Base-by-base conservation (phyloP, 106 monocot genomes). In the Dendrobium chrysotoxum region DNA sequence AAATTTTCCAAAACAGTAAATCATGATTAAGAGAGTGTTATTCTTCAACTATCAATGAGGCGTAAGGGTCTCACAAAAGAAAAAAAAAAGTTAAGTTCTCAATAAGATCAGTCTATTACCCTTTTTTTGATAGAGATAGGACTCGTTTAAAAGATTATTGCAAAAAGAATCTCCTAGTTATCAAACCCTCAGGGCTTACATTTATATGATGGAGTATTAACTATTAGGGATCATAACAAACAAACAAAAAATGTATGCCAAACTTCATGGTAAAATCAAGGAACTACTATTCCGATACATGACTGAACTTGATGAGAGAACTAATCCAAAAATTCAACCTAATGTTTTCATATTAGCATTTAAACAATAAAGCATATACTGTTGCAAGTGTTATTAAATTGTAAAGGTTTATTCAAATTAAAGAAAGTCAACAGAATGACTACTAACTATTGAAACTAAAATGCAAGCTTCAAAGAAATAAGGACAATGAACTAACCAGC, bases 401-500 rank as follows among this genome's bases (percentile, higher is more conserved):
- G 41, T 16, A 35, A 40, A 30, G 2, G 74, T 9, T 70, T 40
- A 42, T 16, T 72, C 40, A 72, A 72, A 9, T 74, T 20, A 23
- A 74, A 42, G 18, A 42, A 74, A 42, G 21, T 74, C 41, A 74
- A 21, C 21, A 74, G 20, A 77, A 46, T 16, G 28, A 21, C 7
- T 21, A 75, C 8, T 25, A 42, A 42, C n/a, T 42, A 74, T 74
- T 20, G 41, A 42, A 41, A 74, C 20, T 71, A 12, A 74, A 42
- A 20, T 73, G 74, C 25, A 80, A 30, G 5, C 68, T 75, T 4
- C 17, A 38, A 45, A 75, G 54, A 25, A 18, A 50, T 74, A 79
- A 31, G 40, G 76, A 12, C 71, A 73, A 64, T 53, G 9, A 74
- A 77, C 57, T 72, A 72, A 83, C 96, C 96, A 85, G 93, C 90